Evolutionary conservation across 2,329 filamentous ascomycete species (phyloP), one percentile per base, ranked within the genome.

Genomic region (Fusarium torulosum): DNA sequence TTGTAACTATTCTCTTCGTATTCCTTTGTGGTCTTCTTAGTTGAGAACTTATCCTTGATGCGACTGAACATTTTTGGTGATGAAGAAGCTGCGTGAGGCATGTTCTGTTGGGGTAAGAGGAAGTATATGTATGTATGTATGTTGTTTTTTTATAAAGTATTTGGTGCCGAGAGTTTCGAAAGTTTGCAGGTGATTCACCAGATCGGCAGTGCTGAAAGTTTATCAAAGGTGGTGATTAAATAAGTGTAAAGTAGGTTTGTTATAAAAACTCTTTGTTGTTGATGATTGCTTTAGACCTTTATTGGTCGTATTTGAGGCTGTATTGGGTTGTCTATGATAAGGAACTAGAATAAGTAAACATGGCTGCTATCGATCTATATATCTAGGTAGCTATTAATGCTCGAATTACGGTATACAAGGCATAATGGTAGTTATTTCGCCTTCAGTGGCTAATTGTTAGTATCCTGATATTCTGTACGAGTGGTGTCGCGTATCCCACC

Each of bases 1-100:
- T 25, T 17, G 29, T 10, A 21, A 42, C 20, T 45, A 11, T 25
- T 19, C 8, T 55, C 57, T 2, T 45, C 43, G 21, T 62, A 27
- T 25, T 61, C 47, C 15, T 47, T 19, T 47, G 33, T 17, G 6
- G 27, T 13, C 41, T 61, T 52, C 31, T 72, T 76, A 63, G 69
- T 73, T 20, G 74, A 74, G 23, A 81, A 47, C 66, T 77, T 81
- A 59, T 75, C 74, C 65, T 74, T 80, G 55, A 81, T 51, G 19
- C 65, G 64, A 38, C 17, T 65, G 38, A 67, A 56, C 58, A 76
- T 72, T 43, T 23, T 70, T 43, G 59, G 35, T 45, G 66, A 44
- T 31, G 68, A 35, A 38, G 57, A 38, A 53, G 54, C 37, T 55
- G 49, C 42, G 29, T 61, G 62, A 13, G 61, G 61, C 62, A 65